phyloP scores from a whole-genome alignment of 1,139 yeast species.

The Candida anutae region DNA sequence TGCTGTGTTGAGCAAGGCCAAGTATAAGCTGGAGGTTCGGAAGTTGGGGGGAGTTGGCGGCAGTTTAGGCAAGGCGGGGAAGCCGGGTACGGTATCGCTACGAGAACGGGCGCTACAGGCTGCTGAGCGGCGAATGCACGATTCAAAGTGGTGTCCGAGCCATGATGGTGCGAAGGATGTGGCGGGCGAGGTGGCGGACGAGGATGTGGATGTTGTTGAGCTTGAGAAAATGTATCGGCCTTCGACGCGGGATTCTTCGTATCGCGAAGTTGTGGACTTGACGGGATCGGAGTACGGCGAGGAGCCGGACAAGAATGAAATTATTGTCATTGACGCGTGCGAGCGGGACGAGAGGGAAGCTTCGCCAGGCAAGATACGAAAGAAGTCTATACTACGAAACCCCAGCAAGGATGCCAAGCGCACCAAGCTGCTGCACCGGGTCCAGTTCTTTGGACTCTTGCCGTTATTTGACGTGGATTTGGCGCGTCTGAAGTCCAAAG shows the following conservation, averaged over 20 bases:
- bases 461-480: constrained; percentile 12
- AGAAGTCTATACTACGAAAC: constrained; percentile 9
- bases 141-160: constrained; percentile 46
- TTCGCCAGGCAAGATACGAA: constrained; percentile 2
- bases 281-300: constrained; percentile 14
- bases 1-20: constrained; percentile 28
- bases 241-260: constrained; percentile 4
- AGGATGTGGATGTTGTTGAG: constrained; percentile 10
- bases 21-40: constrained; percentile 32
- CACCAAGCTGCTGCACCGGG: constrained; percentile 5
- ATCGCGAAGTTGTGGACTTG: constrained; percentile 18
- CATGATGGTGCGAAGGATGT: no score
- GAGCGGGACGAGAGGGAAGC: constrained; percentile 4
- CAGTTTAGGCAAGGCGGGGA: constrained; percentile 2
- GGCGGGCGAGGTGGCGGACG: constrained; percentile 2
- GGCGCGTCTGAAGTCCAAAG: background rate
- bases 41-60: constrained; percentile 18
- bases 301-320: constrained; percentile 4
- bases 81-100: constrained; percentile 2
- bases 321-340: constrained; percentile 21
- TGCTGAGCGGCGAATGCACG: constrained; percentile 55
- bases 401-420: constrained; percentile 1
- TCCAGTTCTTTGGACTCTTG: constrained; percentile 9
- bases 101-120: constrained; percentile 43
- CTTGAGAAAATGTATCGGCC: constrained; percentile 1